Evolutionary conservation across 2,329 filamentous ascomycete species (phyloP), one percentile per base, ranked within the genome.

Genomic region (Catunica adiposa): DNA sequence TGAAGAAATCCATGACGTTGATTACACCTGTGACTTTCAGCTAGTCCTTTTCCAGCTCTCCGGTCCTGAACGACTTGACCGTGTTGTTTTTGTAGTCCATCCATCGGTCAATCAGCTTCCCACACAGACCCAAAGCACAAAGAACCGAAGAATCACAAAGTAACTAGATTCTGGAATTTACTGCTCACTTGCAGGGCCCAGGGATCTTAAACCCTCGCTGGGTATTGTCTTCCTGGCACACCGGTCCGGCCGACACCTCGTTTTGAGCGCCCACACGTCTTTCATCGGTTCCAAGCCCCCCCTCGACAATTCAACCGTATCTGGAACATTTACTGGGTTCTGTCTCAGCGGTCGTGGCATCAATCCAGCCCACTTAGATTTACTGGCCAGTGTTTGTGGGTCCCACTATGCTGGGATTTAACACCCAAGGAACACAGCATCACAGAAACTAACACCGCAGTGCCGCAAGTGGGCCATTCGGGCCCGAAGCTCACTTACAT

Each of bases 261-360:
- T 22, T n/a, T 34, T 22, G 48, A 51, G 17, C 40, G 40, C 40
- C 17, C 14, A 44, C 40, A n/a, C 15, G 20, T n/a, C 40, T 44
- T 34, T 44, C 40, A 44, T 44, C 40, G 40, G 40, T 44, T 44
- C 40, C n/a, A 44, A 44, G 40, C 40, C 40, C n/a, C 40, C 40
- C 37, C 15, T 38, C 40, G 26, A 51, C 25, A 51, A 20, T 15
- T 26, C 5, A 17, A 20, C 48, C 29, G 26, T 34, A 31, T 38
- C 48, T 51, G 48, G 48, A 37, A 22, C 15, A 37, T 51, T 14
- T 51, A 17, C 48, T 51, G 17, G 23, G 29, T 29, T 37, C 14
- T 51, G 29, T 51, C 48, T 51, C 26, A 37, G 48, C 26, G 48
- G 48, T 51, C 20, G 40, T 44, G 40, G 15, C 8, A 20, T 44